Conservation (phyloP, 192 early-diverging fungal species). For the Pecoramyces ruminantium region DNA sequence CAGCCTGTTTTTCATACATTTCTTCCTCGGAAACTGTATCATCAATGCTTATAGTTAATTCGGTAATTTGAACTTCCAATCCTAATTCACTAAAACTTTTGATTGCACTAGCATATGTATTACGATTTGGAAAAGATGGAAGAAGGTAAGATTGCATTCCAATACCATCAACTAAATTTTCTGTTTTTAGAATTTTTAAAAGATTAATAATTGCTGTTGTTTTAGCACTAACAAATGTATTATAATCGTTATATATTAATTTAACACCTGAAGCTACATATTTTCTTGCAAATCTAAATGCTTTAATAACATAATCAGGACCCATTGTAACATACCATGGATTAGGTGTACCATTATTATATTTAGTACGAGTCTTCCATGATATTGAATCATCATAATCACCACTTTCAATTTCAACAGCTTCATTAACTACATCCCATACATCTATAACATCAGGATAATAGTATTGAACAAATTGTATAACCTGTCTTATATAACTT, state of each 20-base stretch:
- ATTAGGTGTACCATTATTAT: not conserved
- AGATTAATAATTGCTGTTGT: not conserved
- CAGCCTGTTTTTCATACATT: not conserved
- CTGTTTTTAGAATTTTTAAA: not conserved
- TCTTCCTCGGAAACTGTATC: not conserved
- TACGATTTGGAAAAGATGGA: not conserved
- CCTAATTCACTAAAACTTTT: not conserved
- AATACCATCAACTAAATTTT: not conserved
- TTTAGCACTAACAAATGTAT: not conserved
- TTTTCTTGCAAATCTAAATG: not conserved
- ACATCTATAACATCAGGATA: not conserved
- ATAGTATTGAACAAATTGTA: not conserved
- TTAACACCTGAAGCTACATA: not conserved
- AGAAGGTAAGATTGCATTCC: not conserved
- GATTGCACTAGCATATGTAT: not conserved
- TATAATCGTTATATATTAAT: not conserved
- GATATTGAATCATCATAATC: not conserved
- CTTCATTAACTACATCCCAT: not conserved
- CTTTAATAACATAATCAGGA: not conserved
- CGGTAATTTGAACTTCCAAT: not conserved
- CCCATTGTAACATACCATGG: not conserved
- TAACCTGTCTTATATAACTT: not conserved
- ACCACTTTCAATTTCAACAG: not conserved
- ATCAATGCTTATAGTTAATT: not conserved
- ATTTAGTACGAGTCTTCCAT: not conserved